Evolutionary conservation across 495 filamentous ascomycete genomes (phyloP), one percentile per base, ranked within the genome.

Genomic region (Daldinia vernicosa): DNA sequence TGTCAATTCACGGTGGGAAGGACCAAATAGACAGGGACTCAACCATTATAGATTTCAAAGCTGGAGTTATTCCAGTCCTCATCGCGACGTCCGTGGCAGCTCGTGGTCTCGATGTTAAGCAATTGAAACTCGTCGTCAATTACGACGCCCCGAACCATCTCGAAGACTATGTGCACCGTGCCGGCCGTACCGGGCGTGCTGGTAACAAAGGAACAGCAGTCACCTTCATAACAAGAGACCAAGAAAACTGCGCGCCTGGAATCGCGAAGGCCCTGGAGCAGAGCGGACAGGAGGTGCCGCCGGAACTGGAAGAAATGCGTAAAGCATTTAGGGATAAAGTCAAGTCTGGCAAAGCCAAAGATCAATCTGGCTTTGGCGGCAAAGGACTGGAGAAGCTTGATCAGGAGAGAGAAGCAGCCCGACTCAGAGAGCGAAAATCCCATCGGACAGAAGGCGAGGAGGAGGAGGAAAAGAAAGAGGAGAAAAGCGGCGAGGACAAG

Each of bases 101-200:
- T 43, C 91, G 96, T 74, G 96, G 96, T 15, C 80, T 99, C 27
- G 96, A 99, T 77, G 95, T 99, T 40, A 97, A 98, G 79, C 93
- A 98, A 78, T 83, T 99, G 27, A 97, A 97, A 78, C 83, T 98
- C 17, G 96, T 99, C 22, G 89, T 99, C 75, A 99, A 99, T 72
- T 99, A 94, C 76, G 96, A 99, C 78, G 91, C 92, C 4, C 96
- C 96, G 3, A 97, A 97, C 76, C 96, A 99, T 80, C 82, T 97
- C 33, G 96, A 99, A 80, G 96, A 99, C 76, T 99, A 99, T 75
- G 95, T 99, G 9, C 96, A 99, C 77, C 92, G 96, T 71, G 93
- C 92, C 60, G 96, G 96, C 56, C 89, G 96, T 65, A 99, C 96
- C 8, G 96, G 96, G 6, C 89, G 96, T 79, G 96, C 96, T 28